A percentile compares a stretch with the other conserved stretches of the same genome.
These are phyloP conservation scores for Solanum habrochaites DNA, from an alignment of 257 asterid species.

Conservation along the genomic window DNA sequence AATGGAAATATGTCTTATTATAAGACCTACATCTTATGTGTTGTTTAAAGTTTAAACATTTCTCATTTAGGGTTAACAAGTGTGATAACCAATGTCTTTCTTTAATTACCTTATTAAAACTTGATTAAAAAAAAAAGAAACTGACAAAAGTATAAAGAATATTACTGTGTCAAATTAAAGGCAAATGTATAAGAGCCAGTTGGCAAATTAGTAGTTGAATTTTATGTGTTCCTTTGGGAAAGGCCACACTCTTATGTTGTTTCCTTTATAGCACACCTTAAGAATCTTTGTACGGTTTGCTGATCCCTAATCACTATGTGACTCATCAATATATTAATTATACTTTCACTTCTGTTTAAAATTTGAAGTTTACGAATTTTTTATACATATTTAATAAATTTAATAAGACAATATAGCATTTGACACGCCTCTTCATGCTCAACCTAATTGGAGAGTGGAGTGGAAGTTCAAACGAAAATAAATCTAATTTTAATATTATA, in stretches of 20 bases:
- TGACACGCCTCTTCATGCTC: not conserved
- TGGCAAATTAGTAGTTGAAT: slow-evolving; percentile 14
- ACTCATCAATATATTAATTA: not conserved
- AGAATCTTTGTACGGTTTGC: slow-evolving; percentile 41
- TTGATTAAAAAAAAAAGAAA: not conserved
- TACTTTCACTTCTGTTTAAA: not conserved
- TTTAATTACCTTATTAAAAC: not conserved
- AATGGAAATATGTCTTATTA: not conserved
- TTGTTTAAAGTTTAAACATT: not conserved
- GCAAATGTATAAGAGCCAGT: slow-evolving; percentile 2
- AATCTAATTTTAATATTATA: accelerated
- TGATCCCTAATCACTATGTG: slow-evolving; percentile 10
- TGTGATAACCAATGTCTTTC: not conserved
- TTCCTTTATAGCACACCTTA: slow-evolving; percentile 22
- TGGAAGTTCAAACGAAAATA: accelerated
- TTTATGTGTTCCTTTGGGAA: slow-evolving; percentile 18
- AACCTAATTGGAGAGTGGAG: not conserved
- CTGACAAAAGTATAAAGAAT: not conserved
- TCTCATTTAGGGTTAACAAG: not conserved
- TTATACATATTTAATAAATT: not conserved
- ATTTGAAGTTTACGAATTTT: not conserved
- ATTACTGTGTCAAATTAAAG: not conserved
- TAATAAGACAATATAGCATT: not conserved
- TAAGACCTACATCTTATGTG: not conserved
- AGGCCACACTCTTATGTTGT: slow-evolving; percentile 24